Evolutionary conservation across 1,284 basidiomycete genomes (phyloP).

Genomic region (Cerrena zonata): DNA sequence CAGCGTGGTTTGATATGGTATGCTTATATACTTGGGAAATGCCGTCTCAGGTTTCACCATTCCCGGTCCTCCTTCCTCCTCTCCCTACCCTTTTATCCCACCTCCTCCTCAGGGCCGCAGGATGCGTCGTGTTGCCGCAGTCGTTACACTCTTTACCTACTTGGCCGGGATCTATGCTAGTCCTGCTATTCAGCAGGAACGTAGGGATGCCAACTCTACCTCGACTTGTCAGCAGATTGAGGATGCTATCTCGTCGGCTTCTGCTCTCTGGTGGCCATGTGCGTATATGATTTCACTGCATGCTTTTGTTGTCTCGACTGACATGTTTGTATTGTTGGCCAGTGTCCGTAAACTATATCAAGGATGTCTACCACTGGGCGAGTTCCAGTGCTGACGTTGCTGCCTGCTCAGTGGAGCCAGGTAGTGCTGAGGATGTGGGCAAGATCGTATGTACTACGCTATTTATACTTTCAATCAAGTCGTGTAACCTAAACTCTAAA

Average conservation of each 20-base stretch:
- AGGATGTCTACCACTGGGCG: slow-evolving; percentile 27
- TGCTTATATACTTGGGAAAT: too few relatives aligned
- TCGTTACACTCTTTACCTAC: too few relatives aligned
- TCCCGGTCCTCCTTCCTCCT: too few relatives aligned
- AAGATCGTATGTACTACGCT: slow-evolving; percentile 17
- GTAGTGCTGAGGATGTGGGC: slow-evolving; percentile 23
- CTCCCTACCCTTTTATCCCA: too few relatives aligned
- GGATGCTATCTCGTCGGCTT: neutral
- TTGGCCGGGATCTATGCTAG: too few relatives aligned
- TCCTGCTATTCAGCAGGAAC: neutral
- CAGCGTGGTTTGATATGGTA: too few relatives aligned
- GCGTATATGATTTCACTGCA: slow-evolving; percentile 1
- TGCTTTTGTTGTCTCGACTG: neutral
- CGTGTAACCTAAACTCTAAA: too few relatives aligned
- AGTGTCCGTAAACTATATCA: slow-evolving; percentile 17
- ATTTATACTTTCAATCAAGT: too few relatives aligned
- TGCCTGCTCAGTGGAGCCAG: slow-evolving; percentile 20
- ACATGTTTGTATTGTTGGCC: neutral
- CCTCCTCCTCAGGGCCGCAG: too few relatives aligned
- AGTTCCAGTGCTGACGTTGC: slow-evolving; percentile 22
- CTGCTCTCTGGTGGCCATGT: slow-evolving; percentile 30
- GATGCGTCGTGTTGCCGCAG: too few relatives aligned
- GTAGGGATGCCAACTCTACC: neutral
- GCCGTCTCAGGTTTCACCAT: too few relatives aligned
- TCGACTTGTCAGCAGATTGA: neutral